Evolutionary conservation across 2,329 filamentous ascomycete genomes (phyloP), one percentile per base, ranked within the genome.

Genomic region (Hypoxylon sp.): DNA sequence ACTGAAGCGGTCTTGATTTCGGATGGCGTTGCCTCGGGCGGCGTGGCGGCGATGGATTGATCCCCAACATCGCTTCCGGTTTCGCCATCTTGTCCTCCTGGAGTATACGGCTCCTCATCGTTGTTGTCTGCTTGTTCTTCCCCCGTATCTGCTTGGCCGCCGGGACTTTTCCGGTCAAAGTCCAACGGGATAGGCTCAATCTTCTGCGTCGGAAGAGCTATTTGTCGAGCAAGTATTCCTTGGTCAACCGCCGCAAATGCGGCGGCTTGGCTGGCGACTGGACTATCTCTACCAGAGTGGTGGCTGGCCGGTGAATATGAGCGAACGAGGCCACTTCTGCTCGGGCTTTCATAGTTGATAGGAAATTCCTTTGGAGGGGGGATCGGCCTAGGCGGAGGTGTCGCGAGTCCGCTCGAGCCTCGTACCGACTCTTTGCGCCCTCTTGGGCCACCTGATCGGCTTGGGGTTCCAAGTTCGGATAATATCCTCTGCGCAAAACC

Each of bases 211-310:
- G 83, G 80, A 1, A 86, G 69, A 2, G 81, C 80, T 1, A 88
- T 78, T 54, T 78, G 81, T 47, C 80, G 77, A 0, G 82, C 78
- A 0, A 88, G 75, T 42, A 88, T 87, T 43, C 80, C 82, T 68
- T 88, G 85, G 55, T 88, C 86, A 18, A 87, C 78, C 1, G 84
- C 85, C n/a, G 84, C 81, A 71, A 87, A 88, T 0, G 83, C 84
- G 7, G 83, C 83, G 35, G 78, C 77, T 66, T 88, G 84, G 60
- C 79, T 82, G 9, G 76, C 74, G 2, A 81, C 73, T 2, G 75
- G 68, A 10, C 72, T 70, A 27, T 74, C 73, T 11, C 65, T 61
- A 8, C 61, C 65, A 4, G 72, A 62, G 5, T 67, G 59, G 9
- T 62, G 70, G 52, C 75, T 76, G 37, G 64, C 66, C 0, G 79